Evolutionary conservation across 306 rosid species (phyloP), one percentile per base, ranked within the genome.

Genomic region (Trifolium pratense): DNA sequence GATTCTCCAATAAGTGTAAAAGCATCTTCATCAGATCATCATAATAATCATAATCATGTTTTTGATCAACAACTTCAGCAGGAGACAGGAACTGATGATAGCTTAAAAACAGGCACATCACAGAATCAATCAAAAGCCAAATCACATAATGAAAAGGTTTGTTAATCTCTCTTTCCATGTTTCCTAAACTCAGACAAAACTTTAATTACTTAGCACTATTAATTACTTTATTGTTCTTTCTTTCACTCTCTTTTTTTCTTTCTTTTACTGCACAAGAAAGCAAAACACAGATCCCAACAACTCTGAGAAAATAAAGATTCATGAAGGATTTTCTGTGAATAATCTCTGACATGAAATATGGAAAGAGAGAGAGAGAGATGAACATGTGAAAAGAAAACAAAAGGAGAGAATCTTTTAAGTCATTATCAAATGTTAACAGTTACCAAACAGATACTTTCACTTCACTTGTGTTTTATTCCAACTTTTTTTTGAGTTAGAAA

Each of bases 271-370:
- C 84, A 70, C 78, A 75, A 34, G 52, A 82, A 32, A 73, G 81
- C 75, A 71, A 79, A 94, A 86, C 39, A 36, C 98, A 68, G 94
- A 93, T 93, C 98, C 96, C 91, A 82, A 84, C 86, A 85, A 71
- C 81, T 81, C 74, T 80, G 84, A 86, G 88, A 89, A 86, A 82
- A 87, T 86, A 83, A 91, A 84, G 73, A 29, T 29, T 29, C n/a
- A n/a, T 84, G 88, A 80, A 81, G 75, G 88, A 92, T 88, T 78
- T 83, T 74, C 94, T 93, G 93, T 85, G 31, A 75, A 72, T 82
- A 74, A 70, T 81, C 39, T 69, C 89, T 80, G 97, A 89, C 95
- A 83, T 82, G 69, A 70, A 77, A 69, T 23, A 52, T 71, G 76
- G 69, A 51, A 45, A 2, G 77, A 72, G 61, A 13, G 78, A 65